Conservation (phyloP, 176 grass and related monocot genomes). For the Oryza meyeriana region DNA sequence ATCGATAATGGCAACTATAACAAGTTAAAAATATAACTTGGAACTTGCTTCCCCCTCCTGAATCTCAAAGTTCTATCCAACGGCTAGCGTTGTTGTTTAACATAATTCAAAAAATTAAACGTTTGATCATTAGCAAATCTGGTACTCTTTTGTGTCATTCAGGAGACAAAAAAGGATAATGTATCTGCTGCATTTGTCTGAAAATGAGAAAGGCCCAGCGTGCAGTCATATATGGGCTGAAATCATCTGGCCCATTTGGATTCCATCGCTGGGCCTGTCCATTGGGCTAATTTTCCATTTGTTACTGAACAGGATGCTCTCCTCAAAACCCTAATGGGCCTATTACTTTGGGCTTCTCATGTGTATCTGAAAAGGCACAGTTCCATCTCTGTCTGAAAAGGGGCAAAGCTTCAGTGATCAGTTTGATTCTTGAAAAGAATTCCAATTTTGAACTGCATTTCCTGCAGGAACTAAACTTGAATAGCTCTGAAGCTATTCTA, state of each 20-base stretch:
- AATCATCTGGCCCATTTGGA: neutral
- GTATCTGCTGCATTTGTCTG: neutral
- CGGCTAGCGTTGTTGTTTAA: too few species aligned
- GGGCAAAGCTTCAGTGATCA: neutral
- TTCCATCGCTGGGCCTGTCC: neutral
- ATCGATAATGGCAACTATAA: too few species aligned
- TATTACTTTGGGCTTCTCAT: neutral
- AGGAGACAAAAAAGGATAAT: neutral
- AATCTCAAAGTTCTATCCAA: too few species aligned
- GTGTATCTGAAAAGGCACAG: neutral
- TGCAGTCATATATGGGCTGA: neutral
- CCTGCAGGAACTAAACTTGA: neutral
- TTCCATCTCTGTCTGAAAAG: neutral
- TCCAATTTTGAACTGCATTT: neutral
- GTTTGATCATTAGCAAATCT: too few species aligned
- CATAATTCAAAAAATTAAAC: too few species aligned
- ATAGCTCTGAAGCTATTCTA: neutral
- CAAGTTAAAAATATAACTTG: too few species aligned
- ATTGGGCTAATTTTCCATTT: neutral
- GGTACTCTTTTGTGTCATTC: neutral
- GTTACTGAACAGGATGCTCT: neutral
- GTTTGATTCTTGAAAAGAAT: neutral
- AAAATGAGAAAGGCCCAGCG: neutral
- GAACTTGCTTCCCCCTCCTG: too few species aligned
- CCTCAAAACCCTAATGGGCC: neutral